Conservation (phyloP, 345 rosid species). For the Raphanus sativus region DNA sequence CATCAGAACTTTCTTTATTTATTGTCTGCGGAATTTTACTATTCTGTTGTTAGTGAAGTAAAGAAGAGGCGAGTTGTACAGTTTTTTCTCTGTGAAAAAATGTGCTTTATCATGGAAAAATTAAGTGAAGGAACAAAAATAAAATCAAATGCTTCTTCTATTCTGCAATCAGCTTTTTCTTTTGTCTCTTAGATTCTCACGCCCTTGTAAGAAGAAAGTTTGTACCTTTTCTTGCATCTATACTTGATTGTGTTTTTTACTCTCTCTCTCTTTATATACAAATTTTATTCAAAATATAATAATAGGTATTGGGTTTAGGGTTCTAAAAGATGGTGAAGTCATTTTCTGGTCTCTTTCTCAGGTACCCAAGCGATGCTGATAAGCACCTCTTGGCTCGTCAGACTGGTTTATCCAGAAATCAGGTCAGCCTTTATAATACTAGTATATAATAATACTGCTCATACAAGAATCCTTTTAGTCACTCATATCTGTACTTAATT, state of each 20-base stretch:
- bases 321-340: slow-evolving; percentile 52
- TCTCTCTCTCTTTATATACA: slow-evolving; percentile 1
- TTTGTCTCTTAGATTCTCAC: slow-evolving; percentile 70
- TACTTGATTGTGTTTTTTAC: slow-evolving; percentile 42
- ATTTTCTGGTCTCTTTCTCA: slow-evolving; percentile 86
- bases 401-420: slow-evolving; percentile 98
- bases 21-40: slow-evolving; percentile 39
- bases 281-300: slow-evolving; percentile 1
- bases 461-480: slow-evolving; percentile 14
- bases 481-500: not conserved
- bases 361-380: slow-evolving; percentile 99
- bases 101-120: slow-evolving; percentile 21
- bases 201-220: slow-evolving; percentile 54
- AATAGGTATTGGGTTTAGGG: slow-evolving; percentile 31
- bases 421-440: slow-evolving; percentile 57
- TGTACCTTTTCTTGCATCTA: slow-evolving; percentile 33
- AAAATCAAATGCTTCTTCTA: slow-evolving; percentile 25
- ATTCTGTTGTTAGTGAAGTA: slow-evolving; percentile 40
- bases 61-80: slow-evolving; percentile 28
- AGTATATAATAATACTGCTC: not conserved
- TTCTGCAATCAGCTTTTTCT: slow-evolving; percentile 38
- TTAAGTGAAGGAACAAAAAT: slow-evolving; percentile 13
- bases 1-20: slow-evolving; percentile 37
- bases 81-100: slow-evolving; percentile 1
- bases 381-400: slow-evolving; percentile 97